Base-by-base conservation (phyloP, 805 yeast genomes). In the Priceomyces carsonii region DNA sequence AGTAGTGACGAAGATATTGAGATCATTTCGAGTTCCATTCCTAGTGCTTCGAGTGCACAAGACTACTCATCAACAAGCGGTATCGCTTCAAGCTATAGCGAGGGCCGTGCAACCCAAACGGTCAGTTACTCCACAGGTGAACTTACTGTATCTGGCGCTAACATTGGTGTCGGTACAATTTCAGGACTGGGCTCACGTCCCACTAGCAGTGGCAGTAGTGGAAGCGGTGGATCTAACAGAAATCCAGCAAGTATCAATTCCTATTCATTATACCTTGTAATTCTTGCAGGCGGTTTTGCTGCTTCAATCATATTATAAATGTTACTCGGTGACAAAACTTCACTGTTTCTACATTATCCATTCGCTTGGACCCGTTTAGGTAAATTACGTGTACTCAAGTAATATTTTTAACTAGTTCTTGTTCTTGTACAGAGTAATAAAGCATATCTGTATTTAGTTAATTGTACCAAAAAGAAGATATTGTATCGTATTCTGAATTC, bases 21-120 rank as follows among this genome's bases (percentile, higher is more conserved):
- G 35, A 64, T 58, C 7, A 71, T 81, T 26, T 41, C 60, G 4
- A 42, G 66, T 8, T 29, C 60, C 8, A 70, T 80, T 29, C 84
- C 85, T n/a, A 59, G 69, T 24, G 82, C 82, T 1, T 53, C 56
- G 2, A 49, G 54, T 3, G 85, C 80, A 1, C 53, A 73, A 2
- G 60, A 52, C 3, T 77, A 69, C 46, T 63, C 75, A 2, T 50
- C 67, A 6, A 73, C 80, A 3, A 17, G 19, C 4, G 18, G 35
- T 7, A 14, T 31, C 25, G 36, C 29, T 8, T 32, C 23, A 12
- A 6, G 28, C 16, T 12, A 19, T 9, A 29, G 18, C 10, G 42
- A 38, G 14, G 25, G 26, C 2, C 18, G 34, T 14, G 17, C 34
- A 8, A 23, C 26, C n/a, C 35, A 62, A 8, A 47, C 59, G 0